Evolutionary conservation across 1,284 basidiomycete genomes (phyloP), one percentile per base, ranked within the genome.

Genomic region (Coniferiporia sulphurascens): DNA sequence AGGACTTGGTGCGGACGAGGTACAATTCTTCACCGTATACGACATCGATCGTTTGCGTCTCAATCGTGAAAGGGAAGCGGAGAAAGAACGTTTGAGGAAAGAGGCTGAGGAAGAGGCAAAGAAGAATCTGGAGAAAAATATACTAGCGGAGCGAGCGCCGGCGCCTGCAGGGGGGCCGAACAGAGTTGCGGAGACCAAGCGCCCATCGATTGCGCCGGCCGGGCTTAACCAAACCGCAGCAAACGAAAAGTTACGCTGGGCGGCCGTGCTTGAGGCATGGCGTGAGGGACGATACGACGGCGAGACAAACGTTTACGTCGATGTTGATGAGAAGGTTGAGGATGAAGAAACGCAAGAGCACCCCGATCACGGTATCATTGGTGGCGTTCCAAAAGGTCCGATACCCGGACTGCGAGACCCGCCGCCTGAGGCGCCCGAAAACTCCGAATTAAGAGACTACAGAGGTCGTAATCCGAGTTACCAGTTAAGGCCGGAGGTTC

Each of bases 1-100:
- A 1, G 86, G 87, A 1, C 68, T 90, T 36, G 84, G 83, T 0
- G 83, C 87, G 0, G 88, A 91, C 64, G 67, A 74, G 59, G 70
- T 86, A 62, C 13, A 58, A 19, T 80, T 85, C 75, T 68, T 67
- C 21, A 58, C 45, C 41, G 49, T 38, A 3, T 22, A 22, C n/a
- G 60, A 62, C 6, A 44, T 54, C 4, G 56, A 62, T 19, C 55
- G 60, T 13, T 45, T 49, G 27, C 60, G 56, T 21, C 15, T 51
- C 3, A 46, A 38, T 5, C 56, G 51, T 35, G 56, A 58, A n/a
- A 41, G 56, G 2, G 36, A 49, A 3, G 38, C 45, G 12, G 56
- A 62, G 48, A 19, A 46, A 9, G 34, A 52, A 21, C 56, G 51
- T 5, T 7, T 54, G 21, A 12, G 43, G 15, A 52, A 54, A 36